A percentile compares a stretch with the other conserved stretches of the same genome.
Conservation (phyloP, 768 basidiomycete genomes). For the Astraeus odoratus region DNA sequence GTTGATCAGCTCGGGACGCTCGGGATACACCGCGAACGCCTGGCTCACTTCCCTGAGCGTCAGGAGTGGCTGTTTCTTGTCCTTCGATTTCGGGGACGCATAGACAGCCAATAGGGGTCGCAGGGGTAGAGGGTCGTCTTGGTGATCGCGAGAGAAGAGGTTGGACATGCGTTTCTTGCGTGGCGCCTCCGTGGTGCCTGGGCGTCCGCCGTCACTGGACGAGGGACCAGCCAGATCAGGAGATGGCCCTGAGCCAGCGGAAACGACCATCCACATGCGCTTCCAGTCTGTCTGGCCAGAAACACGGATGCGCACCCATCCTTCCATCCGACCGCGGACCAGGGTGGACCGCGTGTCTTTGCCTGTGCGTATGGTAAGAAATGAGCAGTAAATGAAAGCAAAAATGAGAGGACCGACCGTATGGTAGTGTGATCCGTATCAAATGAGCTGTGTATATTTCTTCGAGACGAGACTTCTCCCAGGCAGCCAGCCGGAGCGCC, state of each 20-base stretch:
- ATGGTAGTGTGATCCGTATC: conserved; percentile 66
- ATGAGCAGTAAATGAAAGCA: conserved; percentile 19
- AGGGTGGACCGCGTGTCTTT: conserved; percentile 56
- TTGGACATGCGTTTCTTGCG: conserved; percentile 51
- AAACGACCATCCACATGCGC: conserved; percentile 76
- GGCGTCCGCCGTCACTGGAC: conserved; percentile 23
- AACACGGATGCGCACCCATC: conserved; percentile 83
- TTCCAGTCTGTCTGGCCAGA: conserved; percentile 99
- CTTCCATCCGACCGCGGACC: conserved; percentile 72
- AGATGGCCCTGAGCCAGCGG: conserved; percentile 35
- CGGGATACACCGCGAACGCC: conserved; percentile 93
- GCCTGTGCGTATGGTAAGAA: conserved; percentile 24
- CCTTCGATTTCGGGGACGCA: conserved; percentile 59
- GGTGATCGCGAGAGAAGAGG: conserved; percentile 53
- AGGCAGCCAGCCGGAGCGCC: conserved; percentile 81
- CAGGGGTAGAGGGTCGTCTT: conserved; percentile 25
- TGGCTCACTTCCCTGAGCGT: conserved; percentile 68
- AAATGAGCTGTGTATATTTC: conserved; percentile 98
- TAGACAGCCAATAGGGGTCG: conserved; percentile 52
- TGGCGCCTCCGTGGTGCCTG: conserved; percentile 15
- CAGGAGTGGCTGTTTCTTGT: conserved; percentile 65
- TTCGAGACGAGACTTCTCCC: conserved; percentile 93
- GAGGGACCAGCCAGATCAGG: conserved; percentile 15
- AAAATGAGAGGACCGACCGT: conserved; percentile 26
- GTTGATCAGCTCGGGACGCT: conserved; percentile 86